Evolutionary conservation across 2,329 filamentous ascomycete species (phyloP).

Genomic region (Epichloe typhina): DNA sequence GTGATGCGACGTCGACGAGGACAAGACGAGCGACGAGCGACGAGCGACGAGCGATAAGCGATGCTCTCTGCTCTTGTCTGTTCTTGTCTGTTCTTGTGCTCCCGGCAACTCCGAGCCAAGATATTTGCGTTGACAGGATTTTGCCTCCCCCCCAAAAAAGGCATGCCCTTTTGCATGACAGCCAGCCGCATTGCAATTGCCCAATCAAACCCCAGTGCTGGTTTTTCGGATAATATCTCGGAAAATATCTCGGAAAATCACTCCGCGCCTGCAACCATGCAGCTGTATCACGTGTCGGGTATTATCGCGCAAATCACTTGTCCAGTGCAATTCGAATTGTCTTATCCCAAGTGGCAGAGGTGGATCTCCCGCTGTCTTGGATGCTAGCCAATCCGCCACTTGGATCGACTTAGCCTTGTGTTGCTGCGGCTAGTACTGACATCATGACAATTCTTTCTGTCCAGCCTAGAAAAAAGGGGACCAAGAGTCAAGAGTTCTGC

Average conservation of each 20-base stretch:
- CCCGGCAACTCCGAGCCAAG: neutral
- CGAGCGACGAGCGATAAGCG: neutral
- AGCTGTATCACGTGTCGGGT: too few relatives aligned
- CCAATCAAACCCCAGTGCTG: neutral
- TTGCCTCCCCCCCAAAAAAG: too few relatives aligned
- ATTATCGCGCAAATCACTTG: too few relatives aligned
- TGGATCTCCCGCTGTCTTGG: constrained; percentile 1
- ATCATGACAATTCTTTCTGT: constrained; percentile 5
- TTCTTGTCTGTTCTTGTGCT: neutral
- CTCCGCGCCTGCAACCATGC: too few relatives aligned
- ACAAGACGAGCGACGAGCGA: neutral
- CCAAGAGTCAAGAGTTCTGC: neutral
- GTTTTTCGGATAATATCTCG: too few relatives aligned
- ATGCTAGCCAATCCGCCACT: neutral
- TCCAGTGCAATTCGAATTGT: too few relatives aligned
- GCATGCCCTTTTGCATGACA: neutral
- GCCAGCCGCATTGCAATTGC: neutral
- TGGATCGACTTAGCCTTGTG: neutral
- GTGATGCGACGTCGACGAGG: neutral
- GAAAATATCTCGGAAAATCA: too few relatives aligned
- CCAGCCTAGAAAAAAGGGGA: neutral
- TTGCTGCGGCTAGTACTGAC: neutral
- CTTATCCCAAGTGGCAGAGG: neutral
- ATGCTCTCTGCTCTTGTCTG: neutral
- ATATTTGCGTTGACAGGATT: neutral